phyloP scores from a whole-genome alignment of 495 filamentous ascomycete genomes.

The Tuber umbilicatum region DNA sequence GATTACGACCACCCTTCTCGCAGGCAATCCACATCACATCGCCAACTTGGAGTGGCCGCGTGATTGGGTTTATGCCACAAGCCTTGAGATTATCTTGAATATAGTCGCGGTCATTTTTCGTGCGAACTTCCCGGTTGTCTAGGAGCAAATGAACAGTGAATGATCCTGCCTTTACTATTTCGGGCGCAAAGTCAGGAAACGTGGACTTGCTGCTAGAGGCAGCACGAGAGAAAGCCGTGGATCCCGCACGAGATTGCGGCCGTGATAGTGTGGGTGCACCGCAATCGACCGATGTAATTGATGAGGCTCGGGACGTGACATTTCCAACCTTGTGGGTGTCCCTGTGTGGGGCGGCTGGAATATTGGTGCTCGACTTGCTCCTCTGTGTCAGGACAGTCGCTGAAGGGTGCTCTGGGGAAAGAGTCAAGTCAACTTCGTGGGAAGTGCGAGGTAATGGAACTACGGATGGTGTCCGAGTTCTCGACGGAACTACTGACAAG shows the following conservation, averaged over 20 bases:
- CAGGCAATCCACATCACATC: slow-evolving; percentile 75
- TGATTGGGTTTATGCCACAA: slow-evolving; percentile 58
- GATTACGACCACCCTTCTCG: slow-evolving; percentile 55
- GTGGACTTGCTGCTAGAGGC: slow-evolving; percentile 17
- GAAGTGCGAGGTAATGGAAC: not conserved
- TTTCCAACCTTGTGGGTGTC: not conserved
- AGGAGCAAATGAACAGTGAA: slow-evolving; percentile 71
- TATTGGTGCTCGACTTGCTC: not conserved
- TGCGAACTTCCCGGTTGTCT: slow-evolving; percentile 69
- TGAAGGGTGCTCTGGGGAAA: not conserved
- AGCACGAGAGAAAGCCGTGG: not conserved
- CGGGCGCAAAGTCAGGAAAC: slow-evolving; percentile 54
- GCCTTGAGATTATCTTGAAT: slow-evolving; percentile 66
- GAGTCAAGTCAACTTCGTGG: not conserved
- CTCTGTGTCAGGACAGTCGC: not conserved
- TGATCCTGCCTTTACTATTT: slow-evolving; percentile 54
- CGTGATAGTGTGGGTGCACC: not conserved
- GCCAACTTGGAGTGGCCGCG: slow-evolving; percentile 64
- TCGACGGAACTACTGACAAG: not conserved
- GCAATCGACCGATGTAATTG: not conserved
- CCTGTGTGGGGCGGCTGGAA: not conserved
- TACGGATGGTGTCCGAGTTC: not conserved
- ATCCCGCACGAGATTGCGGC: slow-evolving; percentile 1
- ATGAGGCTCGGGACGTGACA: not conserved
- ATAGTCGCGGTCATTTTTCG: slow-evolving; percentile 71